Percentiles rank a stretch among this genome's conserved stretches.
phyloP scores from a whole-genome alignment of 2,329 filamentous ascomycete genomes.

The Pyricularia grisea region DNA sequence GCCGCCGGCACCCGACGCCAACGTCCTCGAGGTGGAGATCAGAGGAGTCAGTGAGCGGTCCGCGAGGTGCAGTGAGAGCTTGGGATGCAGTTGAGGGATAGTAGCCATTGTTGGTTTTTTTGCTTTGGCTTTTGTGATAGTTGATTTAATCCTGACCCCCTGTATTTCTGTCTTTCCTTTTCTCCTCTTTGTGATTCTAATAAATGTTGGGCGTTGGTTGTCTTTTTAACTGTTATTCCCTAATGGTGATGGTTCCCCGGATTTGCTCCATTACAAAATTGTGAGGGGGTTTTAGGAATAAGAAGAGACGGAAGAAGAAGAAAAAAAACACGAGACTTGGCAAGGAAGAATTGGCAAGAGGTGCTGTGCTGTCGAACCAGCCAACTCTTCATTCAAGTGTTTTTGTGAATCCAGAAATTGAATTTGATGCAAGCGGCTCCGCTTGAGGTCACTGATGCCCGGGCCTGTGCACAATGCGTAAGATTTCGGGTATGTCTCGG shows the following conservation, averaged over 20 bases:
- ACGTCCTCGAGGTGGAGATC: slow-evolving; percentile 36
- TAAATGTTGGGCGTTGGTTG: not conserved
- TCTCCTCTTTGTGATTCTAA: too few species aligned
- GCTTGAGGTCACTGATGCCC: not conserved
- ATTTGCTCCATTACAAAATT: not conserved
- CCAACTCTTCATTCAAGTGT: not conserved
- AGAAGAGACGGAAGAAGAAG: not conserved
- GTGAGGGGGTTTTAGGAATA: not conserved
- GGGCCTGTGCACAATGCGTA: not conserved
- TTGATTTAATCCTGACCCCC: not conserved
- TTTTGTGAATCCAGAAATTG: not conserved
- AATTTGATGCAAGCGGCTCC: not conserved
- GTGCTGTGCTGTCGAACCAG: not conserved
- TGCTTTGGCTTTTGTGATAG: not conserved
- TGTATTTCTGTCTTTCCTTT: not conserved
- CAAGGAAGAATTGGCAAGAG: not conserved
- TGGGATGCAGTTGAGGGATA: slow-evolving; percentile 38
- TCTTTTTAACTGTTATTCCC: not conserved
- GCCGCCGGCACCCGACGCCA: not conserved
- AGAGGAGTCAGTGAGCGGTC: slow-evolving; percentile 48
- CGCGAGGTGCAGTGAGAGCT: slow-evolving; percentile 45
- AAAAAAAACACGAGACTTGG: not conserved
- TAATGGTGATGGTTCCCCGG: not conserved
- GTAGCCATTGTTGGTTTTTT: slow-evolving; percentile 22
- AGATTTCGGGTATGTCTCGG: not conserved